Base-by-base conservation (phyloP, 1,284 basidiomycete genomes). In the Puccinia horiana region DNA sequence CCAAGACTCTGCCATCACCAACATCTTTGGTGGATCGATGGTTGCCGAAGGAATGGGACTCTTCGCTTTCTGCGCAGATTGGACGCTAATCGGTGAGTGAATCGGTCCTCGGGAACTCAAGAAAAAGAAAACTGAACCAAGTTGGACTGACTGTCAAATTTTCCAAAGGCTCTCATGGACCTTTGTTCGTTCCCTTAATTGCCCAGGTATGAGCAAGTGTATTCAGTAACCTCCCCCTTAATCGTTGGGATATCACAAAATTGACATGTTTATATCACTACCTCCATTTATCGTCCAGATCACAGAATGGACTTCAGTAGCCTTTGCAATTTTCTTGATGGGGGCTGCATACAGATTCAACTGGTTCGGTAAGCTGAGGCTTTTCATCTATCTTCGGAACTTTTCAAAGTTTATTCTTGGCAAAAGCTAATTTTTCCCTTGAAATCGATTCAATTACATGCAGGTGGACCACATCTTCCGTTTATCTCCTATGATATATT, bases 401-500 rank as follows among this genome's bases (percentile, higher is more conserved):
- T 2, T 14, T 14, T 73, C 12, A 40, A n/a, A 23, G 3, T 78
- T 78, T 1, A 42, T 54, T 32, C 42, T 54, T 35, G 14, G 0
- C 37, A 63, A 40, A 23, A 61, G 42, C 40, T 23, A 16, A 37
- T 42, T 49, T 44, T 11, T n/a, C 3, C 16, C 44, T 56, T 9
- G 1, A 54, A 70, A 14, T 29, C 47, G 70, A 26, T 49, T 56
- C 40, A 9, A 16, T 67, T 42, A n/a, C 18, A 14, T 44, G 23
- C 54, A 75, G 73, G 72, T 18, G 79, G 79, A 3, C 69, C 70
- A 4, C 54, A 40, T 75, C 35, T 81, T 35, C 79, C 79, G 14
- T 81, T 81, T 42, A 81, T 81, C 56, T 81, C 79, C 6, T 74
- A 49, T 26, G 72, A 74, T 29, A 37, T 81, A 49, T 72, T 81